phyloP scores from a whole-genome alignment of 2,329 filamentous ascomycete genomes.

The Colletotrichum cuscutae region DNA sequence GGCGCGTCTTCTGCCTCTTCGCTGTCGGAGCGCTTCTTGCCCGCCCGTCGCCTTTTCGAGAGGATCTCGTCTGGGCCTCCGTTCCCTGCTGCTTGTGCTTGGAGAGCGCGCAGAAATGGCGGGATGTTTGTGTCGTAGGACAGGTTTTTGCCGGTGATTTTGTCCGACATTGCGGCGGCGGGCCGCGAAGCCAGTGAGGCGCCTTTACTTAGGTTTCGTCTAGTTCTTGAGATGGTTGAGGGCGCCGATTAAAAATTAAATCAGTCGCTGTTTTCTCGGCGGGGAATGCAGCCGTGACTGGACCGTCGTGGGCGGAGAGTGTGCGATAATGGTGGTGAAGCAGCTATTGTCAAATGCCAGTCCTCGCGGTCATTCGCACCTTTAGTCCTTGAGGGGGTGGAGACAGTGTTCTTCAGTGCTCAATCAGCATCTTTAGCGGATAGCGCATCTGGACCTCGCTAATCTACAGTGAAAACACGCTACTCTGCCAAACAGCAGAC shows the following conservation, averaged over 20 bases:
- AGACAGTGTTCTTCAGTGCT: background rate
- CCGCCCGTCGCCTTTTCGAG: constrained; percentile 58
- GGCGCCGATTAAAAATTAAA: background rate
- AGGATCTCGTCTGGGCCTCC: constrained; percentile 63
- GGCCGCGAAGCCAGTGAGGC: constrained; percentile 26
- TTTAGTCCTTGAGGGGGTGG: background rate
- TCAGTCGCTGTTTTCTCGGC: background rate
- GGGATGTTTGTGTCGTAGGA: constrained; percentile 70
- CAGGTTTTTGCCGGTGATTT: constrained; percentile 78
- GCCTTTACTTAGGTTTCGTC: background rate
- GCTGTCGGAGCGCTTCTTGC: constrained; percentile 67
- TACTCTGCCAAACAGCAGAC: background rate
- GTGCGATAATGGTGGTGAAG: no score
- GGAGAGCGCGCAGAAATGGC: constrained; percentile 68
- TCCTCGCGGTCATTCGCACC: background rate
- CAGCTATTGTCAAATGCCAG: no score
- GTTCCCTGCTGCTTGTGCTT: constrained; percentile 61
- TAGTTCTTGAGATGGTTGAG: background rate
- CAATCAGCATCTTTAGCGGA: background rate
- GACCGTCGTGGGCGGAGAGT: background rate
- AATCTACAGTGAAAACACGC: constrained; percentile 13
- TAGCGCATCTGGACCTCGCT: background rate
- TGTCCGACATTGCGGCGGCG: constrained; percentile 56
- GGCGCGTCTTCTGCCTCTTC: constrained; percentile 82
- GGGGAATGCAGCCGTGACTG: background rate